These are phyloP conservation scores for Kluyveromyces nonfermentans DNA, from an alignment of 805 yeast species.

Conservation along the genomic window DNA sequence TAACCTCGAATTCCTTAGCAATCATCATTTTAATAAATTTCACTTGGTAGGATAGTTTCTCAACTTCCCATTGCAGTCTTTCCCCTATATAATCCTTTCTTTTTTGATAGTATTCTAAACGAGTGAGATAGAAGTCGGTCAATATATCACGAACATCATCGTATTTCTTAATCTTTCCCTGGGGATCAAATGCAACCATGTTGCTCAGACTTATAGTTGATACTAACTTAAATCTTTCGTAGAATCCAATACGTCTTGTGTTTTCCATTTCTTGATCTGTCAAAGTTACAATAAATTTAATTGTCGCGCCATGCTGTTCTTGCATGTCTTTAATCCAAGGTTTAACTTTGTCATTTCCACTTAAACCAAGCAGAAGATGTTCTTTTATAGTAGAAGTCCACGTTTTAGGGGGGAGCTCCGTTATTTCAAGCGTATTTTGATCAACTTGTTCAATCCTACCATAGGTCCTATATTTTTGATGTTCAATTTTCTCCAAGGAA, in stretches of 20 bases:
- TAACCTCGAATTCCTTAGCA: conserved; percentile 57
- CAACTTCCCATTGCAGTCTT: conserved; percentile 63
- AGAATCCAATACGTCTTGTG: conserved; percentile 62
- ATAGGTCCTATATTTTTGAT: conserved; percentile 63
- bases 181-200: conserved; percentile 93
- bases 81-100: conserved; percentile 74
- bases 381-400: conserved; percentile 94
- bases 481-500: conserved; percentile 48
- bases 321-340: conserved; percentile 93
- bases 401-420: conserved; percentile 84
- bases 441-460: conserved; percentile 80
- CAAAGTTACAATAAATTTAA: conserved; percentile 70
- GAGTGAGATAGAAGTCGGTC: conserved; percentile 72
- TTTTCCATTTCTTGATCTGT: conserved; percentile 76
- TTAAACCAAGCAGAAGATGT: conserved; percentile 60
- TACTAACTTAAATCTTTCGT: conserved; percentile 74
- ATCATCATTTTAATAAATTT: conserved; percentile 86
- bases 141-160: conserved; percentile 68
- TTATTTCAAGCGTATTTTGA: conserved; percentile 71
- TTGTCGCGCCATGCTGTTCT: conserved; percentile 81
- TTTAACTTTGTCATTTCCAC: conserved; percentile 61
- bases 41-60: conserved; percentile 72
- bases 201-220: conserved; percentile 63
- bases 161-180: conserved; percentile 79
- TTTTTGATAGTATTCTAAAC: conserved; percentile 83